Evolutionary conservation across 129 eudicot genomes (phyloP), one percentile per base, ranked within the genome.

Genomic region (Lonicera japonica): DNA sequence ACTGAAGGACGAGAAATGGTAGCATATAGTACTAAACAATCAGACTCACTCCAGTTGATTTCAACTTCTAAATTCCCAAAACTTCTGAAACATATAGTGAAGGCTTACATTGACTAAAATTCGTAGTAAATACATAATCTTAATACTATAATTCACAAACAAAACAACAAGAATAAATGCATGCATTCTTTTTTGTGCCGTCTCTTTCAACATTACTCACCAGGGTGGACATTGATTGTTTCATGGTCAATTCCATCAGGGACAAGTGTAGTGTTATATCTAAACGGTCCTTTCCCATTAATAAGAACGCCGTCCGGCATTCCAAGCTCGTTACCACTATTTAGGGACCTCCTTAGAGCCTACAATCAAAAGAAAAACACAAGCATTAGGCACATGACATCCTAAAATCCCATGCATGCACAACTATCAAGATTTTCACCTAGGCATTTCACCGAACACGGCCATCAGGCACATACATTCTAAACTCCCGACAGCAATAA

Each of bases 291-390:
- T 86, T 86, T 90, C 62, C 95, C 97, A 54, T 90, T 90, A 13
- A 90, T 83, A 61, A 90, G 79, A 76, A 90, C 97, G 61, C 97
- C 97, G 72, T 90, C 89, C 2, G 97, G 97, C 95, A 86, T 90
- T 58, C 97, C 95, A 48, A 90, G 95, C 64, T 74, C 70, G 52
- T 62, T 80, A 29, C 97, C 97, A 58, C 75, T 75, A 63, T 86
- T 76, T 56, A 90, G 95, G 45, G 85, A 25, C 64, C 69, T 86
- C 76, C 95, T 90, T 69, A 90, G 65, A 63, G 75, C 89, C 97
- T 90, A 60, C 3, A 29, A 79, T 16, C 50, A 62, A 21, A 25
- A n/a, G 34, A 54, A 15, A 67, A 29, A 29, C 36, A 25, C 36
- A 61, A 16, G 6, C 24, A 57, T 14, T 47, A 46, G 34, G 52